Evolutionary conservation across 176 grass and related monocot genomes (phyloP).

Genomic region (Eleusine coracana): DNA sequence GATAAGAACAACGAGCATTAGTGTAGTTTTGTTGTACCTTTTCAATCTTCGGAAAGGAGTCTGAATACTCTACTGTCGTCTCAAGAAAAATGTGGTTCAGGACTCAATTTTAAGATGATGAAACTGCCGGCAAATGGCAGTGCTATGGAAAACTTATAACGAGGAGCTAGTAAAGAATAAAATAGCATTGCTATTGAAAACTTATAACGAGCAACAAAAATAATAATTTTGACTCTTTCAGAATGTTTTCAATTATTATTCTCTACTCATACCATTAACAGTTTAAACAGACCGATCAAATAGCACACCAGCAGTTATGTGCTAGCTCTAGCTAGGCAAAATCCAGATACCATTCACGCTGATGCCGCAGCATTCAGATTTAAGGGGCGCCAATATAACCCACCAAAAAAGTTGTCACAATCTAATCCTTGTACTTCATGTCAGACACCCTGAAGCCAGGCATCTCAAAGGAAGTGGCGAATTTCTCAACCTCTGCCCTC

Average conservation of each 20-base stretch:
- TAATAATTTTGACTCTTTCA: too few species aligned
- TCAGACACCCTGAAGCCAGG: conserved; percentile 63
- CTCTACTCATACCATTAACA: background rate
- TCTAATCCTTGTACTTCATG: conserved; percentile 96
- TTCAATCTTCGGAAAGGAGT: too few species aligned
- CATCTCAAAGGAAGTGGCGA: conserved; percentile 83
- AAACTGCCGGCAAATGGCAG: too few species aligned
- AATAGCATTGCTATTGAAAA: too few species aligned
- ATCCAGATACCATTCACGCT: background rate
- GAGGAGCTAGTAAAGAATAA: too few species aligned
- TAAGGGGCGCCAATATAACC: background rate
- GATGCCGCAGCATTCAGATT: background rate
- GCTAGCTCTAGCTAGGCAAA: background rate
- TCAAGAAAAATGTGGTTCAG: too few species aligned
- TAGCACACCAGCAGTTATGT: background rate
- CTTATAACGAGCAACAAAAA: too few species aligned
- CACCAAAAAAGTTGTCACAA: background rate
- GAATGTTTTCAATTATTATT: conserved; percentile 22
- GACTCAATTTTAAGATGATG: too few species aligned
- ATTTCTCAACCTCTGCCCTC: conserved; percentile 84
- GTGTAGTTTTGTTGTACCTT: too few species aligned
- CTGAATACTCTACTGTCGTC: too few species aligned
- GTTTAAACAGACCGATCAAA: background rate
- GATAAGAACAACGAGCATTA: too few species aligned
- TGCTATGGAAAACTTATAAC: too few species aligned